A percentile compares a stretch with the other conserved stretches of the same genome.
These are phyloP conservation scores for Nitzschia sp. DNA, from an alignment of 108 stramenopile genomes.

Conservation along the genomic window DNA sequence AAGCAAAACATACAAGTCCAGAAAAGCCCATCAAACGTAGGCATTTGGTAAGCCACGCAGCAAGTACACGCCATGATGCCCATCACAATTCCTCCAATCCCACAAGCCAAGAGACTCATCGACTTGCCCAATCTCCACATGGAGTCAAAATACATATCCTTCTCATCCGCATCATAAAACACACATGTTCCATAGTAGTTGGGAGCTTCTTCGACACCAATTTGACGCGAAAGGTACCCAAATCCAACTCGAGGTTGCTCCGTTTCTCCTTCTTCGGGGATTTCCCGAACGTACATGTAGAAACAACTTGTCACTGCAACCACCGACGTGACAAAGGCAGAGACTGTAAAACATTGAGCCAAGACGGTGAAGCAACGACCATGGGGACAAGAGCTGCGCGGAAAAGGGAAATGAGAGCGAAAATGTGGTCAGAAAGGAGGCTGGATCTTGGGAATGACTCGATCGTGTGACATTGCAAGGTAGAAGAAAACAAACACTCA, in stretches of 20 bases:
- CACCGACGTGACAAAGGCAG: conserved; percentile 18
- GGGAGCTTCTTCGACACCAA: conserved; percentile 19
- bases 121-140: conserved; percentile 40
- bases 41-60: conserved; percentile 35
- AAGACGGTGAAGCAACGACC: conserved; percentile 42
- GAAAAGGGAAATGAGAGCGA: conserved; percentile 2
- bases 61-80: conserved; percentile 30
- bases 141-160: conserved; percentile 29
- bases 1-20: conserved; percentile 47
- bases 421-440: not conserved
- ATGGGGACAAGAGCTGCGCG: conserved; percentile 37
- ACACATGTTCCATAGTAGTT: conserved; percentile 21
- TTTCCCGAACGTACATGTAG: conserved; percentile 34
- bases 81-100: conserved; percentile 36
- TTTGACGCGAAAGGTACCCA: conserved; percentile 37
- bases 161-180: conserved; percentile 27
- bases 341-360: conserved; percentile 35
- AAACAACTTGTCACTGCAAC: conserved; percentile 26
- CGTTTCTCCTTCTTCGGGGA: conserved; percentile 34
- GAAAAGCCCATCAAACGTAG: conserved; percentile 38
- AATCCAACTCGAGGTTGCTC: conserved; percentile 34
- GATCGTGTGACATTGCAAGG: not conserved
- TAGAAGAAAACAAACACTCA: conserved; percentile 8
- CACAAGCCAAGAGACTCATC: conserved; percentile 26
- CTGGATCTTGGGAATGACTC: not conserved